Base-by-base conservation (phyloP, 305 asterid genomes). In the Euphrasia arctica region DNA sequence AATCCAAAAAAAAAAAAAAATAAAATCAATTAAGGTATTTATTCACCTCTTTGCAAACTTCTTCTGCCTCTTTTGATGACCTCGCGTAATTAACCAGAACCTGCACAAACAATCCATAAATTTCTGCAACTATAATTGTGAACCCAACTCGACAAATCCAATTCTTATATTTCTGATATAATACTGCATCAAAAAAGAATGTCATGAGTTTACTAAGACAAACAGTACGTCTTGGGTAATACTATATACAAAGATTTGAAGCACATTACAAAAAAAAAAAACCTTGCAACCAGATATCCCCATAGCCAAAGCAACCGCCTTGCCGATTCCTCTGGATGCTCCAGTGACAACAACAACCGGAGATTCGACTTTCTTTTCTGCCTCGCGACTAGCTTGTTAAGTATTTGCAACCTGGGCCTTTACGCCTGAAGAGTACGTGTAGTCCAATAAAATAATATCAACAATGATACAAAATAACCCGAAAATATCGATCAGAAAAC, bases 221-320 rank as follows among this genome's bases (percentile, higher is more conserved):
- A 1, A 36, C 22, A 18, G 22, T 18, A 18, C 22, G 22, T 1
- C 42, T 36, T 0, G 42, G 9, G 1, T 6, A 9, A 0, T 4
- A 36, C 6, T 36, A 36, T 18, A 36, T 36, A 36, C 42, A 36
- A 36, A 36, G 42, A 36, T 36, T 36, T 36, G 42, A 36, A 36
- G 42, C 8, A 36, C 8, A 0, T 36, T 36, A 1, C 9, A 36
- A 18, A 45, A 47, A 0, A 3, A 12, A 12, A 45, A 14, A 61
- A 92, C 97, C 98, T 90, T 92, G 80, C 96, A 90, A 31, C 97
- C 97, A 69, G 96, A 84, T 78, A 79, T 92, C 3, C 97, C 98
- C 52, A 92, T 81, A 73, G 97, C 75, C 82, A 92, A 60, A 10
- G 98, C 95, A 77, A 92, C 82, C 57, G 96, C 95, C 84, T 77